Evolutionary conservation across 805 yeast species (phyloP).

Genomic region (Metschnikowia continentalis): DNA sequence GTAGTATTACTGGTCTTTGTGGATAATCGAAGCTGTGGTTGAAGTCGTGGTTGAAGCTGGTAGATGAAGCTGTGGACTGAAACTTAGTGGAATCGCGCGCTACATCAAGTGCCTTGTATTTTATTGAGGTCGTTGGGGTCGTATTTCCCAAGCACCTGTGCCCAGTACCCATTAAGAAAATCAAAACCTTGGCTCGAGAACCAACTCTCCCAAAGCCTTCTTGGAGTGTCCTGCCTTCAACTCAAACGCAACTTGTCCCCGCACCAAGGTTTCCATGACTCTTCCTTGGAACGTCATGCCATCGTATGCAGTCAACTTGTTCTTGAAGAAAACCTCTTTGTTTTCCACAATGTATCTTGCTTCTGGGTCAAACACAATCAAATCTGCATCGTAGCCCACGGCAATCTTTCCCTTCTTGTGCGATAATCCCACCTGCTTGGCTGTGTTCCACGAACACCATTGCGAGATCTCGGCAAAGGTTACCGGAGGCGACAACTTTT

Average conservation of each 20-base stretch:
- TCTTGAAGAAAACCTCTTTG: conserved; percentile 64
- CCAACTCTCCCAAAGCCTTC: conserved; percentile 53
- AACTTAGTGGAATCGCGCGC: not conserved
- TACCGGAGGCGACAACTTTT: conserved; percentile 47
- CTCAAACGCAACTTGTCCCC: conserved; percentile 70
- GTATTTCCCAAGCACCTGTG: not conserved
- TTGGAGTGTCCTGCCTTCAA: conserved; percentile 51
- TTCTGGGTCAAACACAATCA: conserved; percentile 72
- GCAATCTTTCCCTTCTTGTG: conserved; percentile 69
- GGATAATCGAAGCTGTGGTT: not conserved
- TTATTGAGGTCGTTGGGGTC: not conserved
- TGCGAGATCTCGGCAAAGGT: conserved; percentile 57
- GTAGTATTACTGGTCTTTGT: not conserved
- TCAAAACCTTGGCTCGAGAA: conserved; percentile 53
- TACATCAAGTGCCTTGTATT: not conserved
- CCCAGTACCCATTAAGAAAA: not conserved
- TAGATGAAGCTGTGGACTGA: not conserved
- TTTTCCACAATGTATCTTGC: conserved; percentile 48
- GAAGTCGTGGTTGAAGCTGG: too few species aligned
- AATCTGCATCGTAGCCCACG: conserved; percentile 84
- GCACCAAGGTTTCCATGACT: conserved; percentile 72
- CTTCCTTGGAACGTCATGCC: conserved; percentile 67
- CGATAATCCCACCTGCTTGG: conserved; percentile 75
- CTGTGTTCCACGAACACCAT: conserved; percentile 84
- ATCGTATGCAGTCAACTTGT: conserved; percentile 84